A percentile compares a stretch with the other conserved stretches of the same genome.
Conservation (phyloP, 2,329 filamentous ascomycete genomes). For the Ophidiomyces ophidiicola region DNA sequence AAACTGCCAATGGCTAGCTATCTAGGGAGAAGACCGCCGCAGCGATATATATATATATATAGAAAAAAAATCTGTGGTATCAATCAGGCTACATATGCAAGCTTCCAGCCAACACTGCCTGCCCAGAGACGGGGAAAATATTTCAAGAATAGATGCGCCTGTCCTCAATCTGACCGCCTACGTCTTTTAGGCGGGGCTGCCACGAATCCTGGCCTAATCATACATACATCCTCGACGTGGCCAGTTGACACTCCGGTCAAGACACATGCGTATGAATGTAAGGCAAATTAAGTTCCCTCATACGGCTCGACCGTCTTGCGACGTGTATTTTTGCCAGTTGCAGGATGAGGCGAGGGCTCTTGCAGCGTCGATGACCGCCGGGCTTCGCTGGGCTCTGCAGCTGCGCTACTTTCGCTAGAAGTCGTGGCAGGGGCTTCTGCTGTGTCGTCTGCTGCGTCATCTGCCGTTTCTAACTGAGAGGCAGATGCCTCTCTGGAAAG, state of each 20-base stretch:
- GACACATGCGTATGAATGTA: neutral
- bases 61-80: no score
- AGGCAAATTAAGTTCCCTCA: slow-evolving; percentile 5
- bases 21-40: no score
- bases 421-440: neutral
- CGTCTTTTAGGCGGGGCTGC: no score
- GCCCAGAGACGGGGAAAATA: no score
- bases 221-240: slow-evolving; percentile 8
- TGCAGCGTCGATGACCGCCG: neutral
- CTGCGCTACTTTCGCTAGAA: slow-evolving; percentile 6
- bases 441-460: neutral
- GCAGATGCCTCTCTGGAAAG: slow-evolving; percentile 8
- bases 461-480: slow-evolving; percentile 3
- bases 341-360: neutral
- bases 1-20: no score
- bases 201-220: no score
- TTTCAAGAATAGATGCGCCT: neutral
- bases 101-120: neutral
- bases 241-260: neutral
- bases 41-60: no score
- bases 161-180: no score
- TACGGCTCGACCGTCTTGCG: slow-evolving; percentile 9
- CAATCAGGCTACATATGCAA: no score
- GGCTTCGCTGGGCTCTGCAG: neutral
- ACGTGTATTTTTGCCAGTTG: slow-evolving; percentile 7